Conservation (phyloP, 2,329 filamentous ascomycete species). For the Hymenoscyphus repandus region DNA sequence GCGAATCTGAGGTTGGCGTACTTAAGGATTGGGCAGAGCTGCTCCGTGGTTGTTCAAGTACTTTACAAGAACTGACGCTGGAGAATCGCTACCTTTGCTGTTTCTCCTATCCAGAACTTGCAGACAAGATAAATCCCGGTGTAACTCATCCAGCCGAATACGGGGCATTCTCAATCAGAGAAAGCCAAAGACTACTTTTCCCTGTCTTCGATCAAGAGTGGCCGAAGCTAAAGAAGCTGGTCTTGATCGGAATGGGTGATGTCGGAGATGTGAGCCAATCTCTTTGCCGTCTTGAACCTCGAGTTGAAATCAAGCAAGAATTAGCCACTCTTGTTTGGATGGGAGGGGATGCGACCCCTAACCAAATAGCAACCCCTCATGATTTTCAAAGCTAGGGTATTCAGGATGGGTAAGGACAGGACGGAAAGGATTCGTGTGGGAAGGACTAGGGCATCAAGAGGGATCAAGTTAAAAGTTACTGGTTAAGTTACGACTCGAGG, state of each 20-base stretch:
- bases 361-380: neutral
- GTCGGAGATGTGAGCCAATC: neutral
- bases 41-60: neutral
- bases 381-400: too few relatives aligned
- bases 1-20: neutral
- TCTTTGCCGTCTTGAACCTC: neutral
- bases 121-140: neutral
- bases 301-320: neutral
- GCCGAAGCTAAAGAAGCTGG: conserved; percentile 1
- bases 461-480: too few relatives aligned
- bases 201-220: conserved; percentile 1
- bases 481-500: too few relatives aligned
- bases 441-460: too few relatives aligned
- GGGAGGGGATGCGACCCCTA: conserved; percentile 1
- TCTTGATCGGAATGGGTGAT: conserved; percentile 1
- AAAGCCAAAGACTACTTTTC: conserved; percentile 1
- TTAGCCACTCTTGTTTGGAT: neutral
- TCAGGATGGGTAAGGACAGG: too few relatives aligned
- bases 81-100: conserved; percentile 5
- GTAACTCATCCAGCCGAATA: neutral
- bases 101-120: neutral
- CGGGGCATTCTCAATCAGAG: conserved; percentile 1
- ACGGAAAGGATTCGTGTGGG: too few relatives aligned
- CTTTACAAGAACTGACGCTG: conserved; percentile 1
- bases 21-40: neutral